These are phyloP conservation scores for Piloderma croceum DNA, from an alignment of 768 basidiomycete species.

Conservation along the genomic window DNA sequence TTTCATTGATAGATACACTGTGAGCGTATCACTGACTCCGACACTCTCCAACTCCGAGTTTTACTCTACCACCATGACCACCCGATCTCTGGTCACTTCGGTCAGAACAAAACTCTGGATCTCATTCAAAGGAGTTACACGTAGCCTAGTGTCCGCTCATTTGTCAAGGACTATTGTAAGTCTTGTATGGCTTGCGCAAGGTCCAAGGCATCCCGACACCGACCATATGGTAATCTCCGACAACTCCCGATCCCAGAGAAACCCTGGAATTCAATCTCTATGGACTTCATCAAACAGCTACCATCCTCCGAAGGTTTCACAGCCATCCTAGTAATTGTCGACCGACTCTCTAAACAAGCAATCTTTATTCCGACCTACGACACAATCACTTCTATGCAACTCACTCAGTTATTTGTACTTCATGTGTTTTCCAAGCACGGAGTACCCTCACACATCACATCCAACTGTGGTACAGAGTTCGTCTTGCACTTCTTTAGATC, in stretches of 20 bases:
- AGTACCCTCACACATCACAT: slow-evolving; percentile 27
- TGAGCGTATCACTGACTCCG: slow-evolving; percentile 17
- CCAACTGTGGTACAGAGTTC: slow-evolving; percentile 29
- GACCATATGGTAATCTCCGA: slow-evolving; percentile 30
- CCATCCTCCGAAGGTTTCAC: slow-evolving; percentile 31
- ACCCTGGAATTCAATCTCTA: slow-evolving; percentile 28
- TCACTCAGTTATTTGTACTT: slow-evolving; percentile 31
- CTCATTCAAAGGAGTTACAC: slow-evolving; percentile 21
- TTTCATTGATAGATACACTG: no score
- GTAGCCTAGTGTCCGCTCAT: slow-evolving; percentile 6
- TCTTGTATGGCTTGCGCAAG: slow-evolving; percentile 32
- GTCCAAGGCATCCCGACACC: slow-evolving; percentile 28
- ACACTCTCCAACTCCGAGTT: slow-evolving; percentile 10
- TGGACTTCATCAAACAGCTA: slow-evolving; percentile 30
- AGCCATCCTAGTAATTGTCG: slow-evolving; percentile 30
- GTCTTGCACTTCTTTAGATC: slow-evolving; percentile 28
- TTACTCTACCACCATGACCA: slow-evolving; percentile 23
- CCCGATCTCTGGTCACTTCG: slow-evolving; percentile 28
- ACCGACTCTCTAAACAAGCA: slow-evolving; percentile 35
- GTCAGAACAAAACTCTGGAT: slow-evolving; percentile 25
- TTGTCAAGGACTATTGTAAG: slow-evolving; percentile 23
- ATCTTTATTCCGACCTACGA: slow-evolving; percentile 37
- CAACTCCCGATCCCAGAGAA: slow-evolving; percentile 17
- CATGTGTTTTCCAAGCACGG: slow-evolving; percentile 32
- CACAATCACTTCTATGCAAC: slow-evolving; percentile 21